phyloP scores from a whole-genome alignment of 768 basidiomycete genomes.

The Rhodosporidiobolus sp. region DNA sequence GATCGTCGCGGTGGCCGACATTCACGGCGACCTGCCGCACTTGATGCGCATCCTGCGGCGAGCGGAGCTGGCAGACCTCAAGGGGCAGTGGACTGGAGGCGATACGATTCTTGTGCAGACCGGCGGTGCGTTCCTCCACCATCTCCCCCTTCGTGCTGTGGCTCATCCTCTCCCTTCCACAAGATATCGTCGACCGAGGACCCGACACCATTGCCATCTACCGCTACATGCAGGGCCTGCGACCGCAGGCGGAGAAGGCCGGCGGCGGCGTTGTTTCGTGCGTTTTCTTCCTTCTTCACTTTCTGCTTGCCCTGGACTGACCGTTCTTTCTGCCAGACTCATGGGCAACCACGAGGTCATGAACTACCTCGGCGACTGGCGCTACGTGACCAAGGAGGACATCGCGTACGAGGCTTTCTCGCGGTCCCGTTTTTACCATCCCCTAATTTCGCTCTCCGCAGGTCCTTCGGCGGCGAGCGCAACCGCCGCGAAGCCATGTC shows the following conservation, averaged over 20 bases:
- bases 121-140: slow-evolving; percentile 59
- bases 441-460: background rate
- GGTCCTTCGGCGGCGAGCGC: slow-evolving; percentile 30
- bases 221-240: slow-evolving; percentile 74
- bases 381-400: slow-evolving; percentile 34
- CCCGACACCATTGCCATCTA: slow-evolving; percentile 86
- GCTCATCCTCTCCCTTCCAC: background rate
- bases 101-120: slow-evolving; percentile 89
- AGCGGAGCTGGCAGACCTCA: slow-evolving; percentile 68
- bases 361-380: slow-evolving; percentile 64
- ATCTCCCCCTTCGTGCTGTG: too few relatives aligned
- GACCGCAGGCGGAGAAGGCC: slow-evolving; percentile 64
- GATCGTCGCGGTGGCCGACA: slow-evolving; percentile 55
- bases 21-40: slow-evolving; percentile 84
- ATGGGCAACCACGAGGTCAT: slow-evolving; percentile 97
- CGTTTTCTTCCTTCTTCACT: background rate
- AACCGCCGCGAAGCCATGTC: slow-evolving; percentile 36
- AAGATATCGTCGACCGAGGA: slow-evolving; percentile 58
- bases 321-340: slow-evolving; percentile 46
- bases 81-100: slow-evolving; percentile 75
- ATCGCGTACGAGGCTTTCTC: background rate
- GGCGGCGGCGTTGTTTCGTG: slow-evolving; percentile 69
- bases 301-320: too few relatives aligned
- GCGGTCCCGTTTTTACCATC: background rate
- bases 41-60: slow-evolving; percentile 75